Conservation (phyloP, 2,329 filamentous ascomycete genomes). For the Coniochaeta sp. region DNA sequence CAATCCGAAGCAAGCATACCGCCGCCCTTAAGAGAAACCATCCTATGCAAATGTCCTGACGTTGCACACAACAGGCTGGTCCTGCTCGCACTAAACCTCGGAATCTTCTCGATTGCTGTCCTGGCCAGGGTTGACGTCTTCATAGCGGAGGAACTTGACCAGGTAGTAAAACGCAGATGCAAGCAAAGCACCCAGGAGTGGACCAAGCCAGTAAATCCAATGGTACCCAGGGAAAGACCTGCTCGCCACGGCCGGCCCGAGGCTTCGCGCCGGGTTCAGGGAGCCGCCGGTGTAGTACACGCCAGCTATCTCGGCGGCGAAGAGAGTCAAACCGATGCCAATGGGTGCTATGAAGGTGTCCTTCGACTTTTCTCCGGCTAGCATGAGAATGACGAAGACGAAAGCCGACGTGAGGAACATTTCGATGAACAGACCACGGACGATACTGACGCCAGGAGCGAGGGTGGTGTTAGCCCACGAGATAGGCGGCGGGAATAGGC, state of each 20-base stretch:
- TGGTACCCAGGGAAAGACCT: constrained; percentile 34
- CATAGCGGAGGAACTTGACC: constrained; percentile 44
- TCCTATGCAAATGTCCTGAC: too few relatives aligned
- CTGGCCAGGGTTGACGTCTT: constrained; percentile 42
- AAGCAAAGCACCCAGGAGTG: constrained; percentile 39
- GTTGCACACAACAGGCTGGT: too few relatives aligned
- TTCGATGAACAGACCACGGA: constrained; percentile 59
- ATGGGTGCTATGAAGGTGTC: constrained; percentile 65
- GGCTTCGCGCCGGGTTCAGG: too few relatives aligned
- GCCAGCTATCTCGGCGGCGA: constrained; percentile 45
- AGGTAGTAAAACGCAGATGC: constrained; percentile 43
- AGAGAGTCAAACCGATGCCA: constrained; percentile 64
- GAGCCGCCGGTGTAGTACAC: constrained; percentile 8
- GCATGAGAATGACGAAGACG: constrained; percentile 59
- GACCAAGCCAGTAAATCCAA: constrained; percentile 51
- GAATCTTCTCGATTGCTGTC: constrained; percentile 19
- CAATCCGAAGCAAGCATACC: too few relatives aligned
- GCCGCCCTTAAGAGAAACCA: too few relatives aligned
- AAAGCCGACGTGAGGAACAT: constrained; percentile 59
- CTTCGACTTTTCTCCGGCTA: constrained; percentile 67
- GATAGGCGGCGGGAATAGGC: constrained; percentile 48
- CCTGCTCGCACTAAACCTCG: too few relatives aligned
- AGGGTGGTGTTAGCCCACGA: constrained; percentile 51
- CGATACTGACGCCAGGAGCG: constrained; percentile 39
- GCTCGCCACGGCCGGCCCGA: constrained; percentile 34